Conservation (phyloP, 495 filamentous ascomycete genomes). For the Podospora fimiseda region DNA sequence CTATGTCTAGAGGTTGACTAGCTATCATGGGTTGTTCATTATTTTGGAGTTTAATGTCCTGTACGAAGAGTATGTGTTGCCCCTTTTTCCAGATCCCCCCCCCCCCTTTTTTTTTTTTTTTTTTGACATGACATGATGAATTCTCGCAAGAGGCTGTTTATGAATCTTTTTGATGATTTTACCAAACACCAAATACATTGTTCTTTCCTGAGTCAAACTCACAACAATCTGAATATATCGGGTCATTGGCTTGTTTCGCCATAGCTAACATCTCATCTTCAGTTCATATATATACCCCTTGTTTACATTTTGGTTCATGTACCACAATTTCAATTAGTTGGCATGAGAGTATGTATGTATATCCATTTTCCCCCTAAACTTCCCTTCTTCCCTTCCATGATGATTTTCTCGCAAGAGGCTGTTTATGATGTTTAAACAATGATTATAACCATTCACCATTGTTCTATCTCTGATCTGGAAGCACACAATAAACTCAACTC, state of each 20-base stretch:
- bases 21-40: too few species aligned
- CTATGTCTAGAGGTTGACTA: too few species aligned
- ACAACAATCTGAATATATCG: too few species aligned
- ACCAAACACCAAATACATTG: slow-evolving; percentile 15
- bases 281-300: not conserved
- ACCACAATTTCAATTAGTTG: too few species aligned
- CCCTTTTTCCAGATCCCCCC: slow-evolving; percentile 5
- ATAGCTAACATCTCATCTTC: not conserved
- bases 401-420: slow-evolving; percentile 4
- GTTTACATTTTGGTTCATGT: too few species aligned
- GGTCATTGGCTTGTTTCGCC: not conserved
- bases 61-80: slow-evolving; percentile 27
- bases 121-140: slow-evolving; percentile 26
- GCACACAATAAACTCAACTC: too few species aligned
- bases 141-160: slow-evolving; percentile 43
- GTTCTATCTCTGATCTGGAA: slow-evolving; percentile 4
- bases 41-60: too few species aligned
- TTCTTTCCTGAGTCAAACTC: not conserved
- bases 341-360: too few species aligned
- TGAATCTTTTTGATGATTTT: slow-evolving; percentile 41
- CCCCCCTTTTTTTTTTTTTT: not conserved
- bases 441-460: not conserved
- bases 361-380: too few species aligned
- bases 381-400: too few species aligned
- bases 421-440: not conserved